Evolutionary conservation across 176 grass and related monocot species (phyloP).

Genomic region (Aechmea fasciata): DNA sequence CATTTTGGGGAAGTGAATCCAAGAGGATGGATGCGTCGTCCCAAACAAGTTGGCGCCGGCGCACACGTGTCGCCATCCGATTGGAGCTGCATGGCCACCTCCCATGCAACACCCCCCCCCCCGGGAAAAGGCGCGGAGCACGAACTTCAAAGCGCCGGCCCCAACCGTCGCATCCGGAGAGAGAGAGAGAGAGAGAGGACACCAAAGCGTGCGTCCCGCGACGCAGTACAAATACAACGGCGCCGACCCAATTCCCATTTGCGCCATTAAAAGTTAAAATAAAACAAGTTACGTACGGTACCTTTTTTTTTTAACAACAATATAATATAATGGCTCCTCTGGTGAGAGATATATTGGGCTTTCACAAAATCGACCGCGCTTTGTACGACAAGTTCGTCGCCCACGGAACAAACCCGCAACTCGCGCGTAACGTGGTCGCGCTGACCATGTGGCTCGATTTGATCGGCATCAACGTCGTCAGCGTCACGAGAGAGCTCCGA

Average conservation of each 20-base stretch:
- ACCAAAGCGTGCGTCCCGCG: not conserved
- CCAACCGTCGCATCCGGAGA: not conserved
- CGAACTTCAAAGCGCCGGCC: not conserved
- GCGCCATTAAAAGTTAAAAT: not conserved
- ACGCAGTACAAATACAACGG: not conserved
- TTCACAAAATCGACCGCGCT: slow-evolving; percentile 8
- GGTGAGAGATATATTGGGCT: not conserved
- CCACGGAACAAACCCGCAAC: not conserved
- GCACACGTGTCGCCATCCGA: not conserved
- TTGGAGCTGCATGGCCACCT: not conserved
- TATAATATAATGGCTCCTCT: not conserved
- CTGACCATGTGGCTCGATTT: slow-evolving; percentile 48
- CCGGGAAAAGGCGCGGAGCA: not conserved
- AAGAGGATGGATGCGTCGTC: not conserved
- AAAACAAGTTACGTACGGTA: not conserved
- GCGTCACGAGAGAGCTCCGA: not conserved
- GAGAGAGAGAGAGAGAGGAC: not conserved
- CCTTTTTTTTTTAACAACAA: no score
- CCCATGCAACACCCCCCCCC: not conserved
- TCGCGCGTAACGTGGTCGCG: slow-evolving; percentile 39
- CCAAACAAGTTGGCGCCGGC: not conserved
- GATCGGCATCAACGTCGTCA: slow-evolving; percentile 13
- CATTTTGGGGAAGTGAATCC: not conserved
- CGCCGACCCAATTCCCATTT: not conserved
- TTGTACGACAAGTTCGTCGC: slow-evolving; percentile 30